Conservation (phyloP, 148 eudicot species). For the Amaranthus palmeri region DNA sequence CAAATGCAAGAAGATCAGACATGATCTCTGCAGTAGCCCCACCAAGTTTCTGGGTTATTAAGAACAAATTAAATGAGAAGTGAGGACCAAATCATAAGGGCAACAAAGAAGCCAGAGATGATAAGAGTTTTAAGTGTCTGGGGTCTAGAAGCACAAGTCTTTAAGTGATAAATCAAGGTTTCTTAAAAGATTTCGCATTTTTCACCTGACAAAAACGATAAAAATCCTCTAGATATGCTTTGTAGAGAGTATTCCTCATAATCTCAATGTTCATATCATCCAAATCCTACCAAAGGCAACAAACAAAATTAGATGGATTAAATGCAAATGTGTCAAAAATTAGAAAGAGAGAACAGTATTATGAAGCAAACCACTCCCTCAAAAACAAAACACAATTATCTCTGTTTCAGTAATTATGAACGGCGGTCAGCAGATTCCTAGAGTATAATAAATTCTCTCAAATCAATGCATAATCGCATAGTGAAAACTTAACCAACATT, state of each 20-base stretch:
- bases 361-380: too few relatives aligned
- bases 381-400: too few relatives aligned
- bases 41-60: slow-evolving; percentile 70
- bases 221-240: slow-evolving; percentile 97
- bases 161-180: too few relatives aligned
- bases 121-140: neutral
- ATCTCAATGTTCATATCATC: slow-evolving; percentile 99
- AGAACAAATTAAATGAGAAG: neutral
- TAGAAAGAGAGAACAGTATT: neutral
- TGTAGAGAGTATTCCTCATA: slow-evolving; percentile 96
- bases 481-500: neutral
- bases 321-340: neutral
- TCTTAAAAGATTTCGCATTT: slow-evolving; percentile 1
- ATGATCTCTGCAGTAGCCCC: slow-evolving; percentile 98
- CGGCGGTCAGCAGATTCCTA: too few relatives aligned
- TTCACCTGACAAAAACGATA: slow-evolving; percentile 86
- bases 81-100: neutral
- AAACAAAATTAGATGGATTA: neutral
- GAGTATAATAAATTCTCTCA: too few relatives aligned
- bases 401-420: too few relatives aligned
- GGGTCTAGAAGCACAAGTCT: too few relatives aligned
- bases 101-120: neutral
- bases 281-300: slow-evolving; percentile 55
- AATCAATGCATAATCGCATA: neutral
- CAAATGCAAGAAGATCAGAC: slow-evolving; percentile 96